phyloP scores from a whole-genome alignment of 352 stramenopile species.

The Thalassiosira delicatula region DNA sequence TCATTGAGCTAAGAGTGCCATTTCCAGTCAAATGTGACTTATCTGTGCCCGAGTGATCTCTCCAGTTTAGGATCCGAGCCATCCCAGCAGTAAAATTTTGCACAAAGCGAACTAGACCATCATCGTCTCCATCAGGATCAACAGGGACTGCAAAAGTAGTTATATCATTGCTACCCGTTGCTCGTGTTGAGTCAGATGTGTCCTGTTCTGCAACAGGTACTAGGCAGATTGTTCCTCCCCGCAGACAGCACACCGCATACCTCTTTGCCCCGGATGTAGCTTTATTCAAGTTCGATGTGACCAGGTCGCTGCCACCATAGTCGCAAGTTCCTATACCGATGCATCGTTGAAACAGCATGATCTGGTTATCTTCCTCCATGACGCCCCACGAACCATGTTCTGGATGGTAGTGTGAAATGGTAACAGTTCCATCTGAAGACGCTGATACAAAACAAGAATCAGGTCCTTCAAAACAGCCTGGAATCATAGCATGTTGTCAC shows the following conservation, averaged over 20 bases:
- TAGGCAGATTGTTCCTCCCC: conserved; percentile 56
- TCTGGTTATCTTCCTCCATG: too few relatives aligned
- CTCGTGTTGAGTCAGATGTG: not conserved
- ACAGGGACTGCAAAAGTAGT: conserved; percentile 40
- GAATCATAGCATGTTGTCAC: too few relatives aligned
- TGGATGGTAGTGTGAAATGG: too few relatives aligned
- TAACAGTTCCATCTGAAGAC: too few relatives aligned
- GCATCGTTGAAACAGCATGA: too few relatives aligned
- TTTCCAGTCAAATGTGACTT: not conserved
- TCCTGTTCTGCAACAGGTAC: conserved; percentile 33
- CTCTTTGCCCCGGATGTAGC: not conserved
- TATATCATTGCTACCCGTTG: conserved; percentile 14
- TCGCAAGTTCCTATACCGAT: too few relatives aligned
- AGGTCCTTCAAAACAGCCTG: too few relatives aligned
- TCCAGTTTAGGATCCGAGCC: conserved; percentile 24
- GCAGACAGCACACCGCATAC: conserved; percentile 51
- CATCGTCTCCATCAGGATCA: conserved; percentile 43
- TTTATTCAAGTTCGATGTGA: not conserved
- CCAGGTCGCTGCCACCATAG: too few relatives aligned
- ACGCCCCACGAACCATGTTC: too few relatives aligned
- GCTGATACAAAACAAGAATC: too few relatives aligned
- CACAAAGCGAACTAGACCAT: conserved; percentile 51
- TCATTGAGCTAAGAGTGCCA: not conserved
- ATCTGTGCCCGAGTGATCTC: not conserved
- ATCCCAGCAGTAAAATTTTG: conserved; percentile 53